Percentiles rank a stretch among this genome's conserved stretches.
Conservation (phyloP, 345 rosid species). For the Luvunga scandens region DNA sequence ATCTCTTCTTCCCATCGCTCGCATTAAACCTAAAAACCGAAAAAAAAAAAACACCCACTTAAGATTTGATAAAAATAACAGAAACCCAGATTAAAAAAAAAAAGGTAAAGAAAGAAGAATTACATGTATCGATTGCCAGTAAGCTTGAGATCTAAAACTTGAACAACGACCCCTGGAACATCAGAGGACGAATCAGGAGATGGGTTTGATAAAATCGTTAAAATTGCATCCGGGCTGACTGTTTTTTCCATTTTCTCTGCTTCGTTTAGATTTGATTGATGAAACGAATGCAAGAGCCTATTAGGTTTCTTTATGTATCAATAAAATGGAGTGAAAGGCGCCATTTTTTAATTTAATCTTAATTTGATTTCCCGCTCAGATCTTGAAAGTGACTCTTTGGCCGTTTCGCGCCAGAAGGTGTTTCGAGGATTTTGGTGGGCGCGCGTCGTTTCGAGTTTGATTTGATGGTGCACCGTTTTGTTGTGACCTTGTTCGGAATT, state of each 20-base stretch:
- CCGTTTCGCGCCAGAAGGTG: not conserved
- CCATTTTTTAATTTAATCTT: not conserved
- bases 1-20: conserved; percentile 65
- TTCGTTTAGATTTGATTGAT: not conserved
- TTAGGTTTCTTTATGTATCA: not conserved
- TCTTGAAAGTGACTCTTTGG: not conserved
- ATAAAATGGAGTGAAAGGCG: not conserved
- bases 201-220: conserved; percentile 53
- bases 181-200: conserved; percentile 58
- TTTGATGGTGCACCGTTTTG: not conserved
- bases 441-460: not conserved
- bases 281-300: not conserved
- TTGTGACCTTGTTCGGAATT: not conserved
- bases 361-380: not conserved
- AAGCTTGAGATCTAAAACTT: conserved; percentile 78
- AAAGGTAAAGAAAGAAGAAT: not conserved
- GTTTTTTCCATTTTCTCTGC: conserved; percentile 37
- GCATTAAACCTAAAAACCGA: conserved; percentile 58
- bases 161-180: conserved; percentile 58
- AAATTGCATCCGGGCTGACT: conserved; percentile 60
- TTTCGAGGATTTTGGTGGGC: not conserved
- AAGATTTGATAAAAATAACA: not conserved
- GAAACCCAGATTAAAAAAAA: no score
- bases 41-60: not conserved
- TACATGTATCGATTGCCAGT: conserved; percentile 82